phyloP scores from a whole-genome alignment of 1,139 yeast species.

The Blastobotrys serpentis region DNA sequence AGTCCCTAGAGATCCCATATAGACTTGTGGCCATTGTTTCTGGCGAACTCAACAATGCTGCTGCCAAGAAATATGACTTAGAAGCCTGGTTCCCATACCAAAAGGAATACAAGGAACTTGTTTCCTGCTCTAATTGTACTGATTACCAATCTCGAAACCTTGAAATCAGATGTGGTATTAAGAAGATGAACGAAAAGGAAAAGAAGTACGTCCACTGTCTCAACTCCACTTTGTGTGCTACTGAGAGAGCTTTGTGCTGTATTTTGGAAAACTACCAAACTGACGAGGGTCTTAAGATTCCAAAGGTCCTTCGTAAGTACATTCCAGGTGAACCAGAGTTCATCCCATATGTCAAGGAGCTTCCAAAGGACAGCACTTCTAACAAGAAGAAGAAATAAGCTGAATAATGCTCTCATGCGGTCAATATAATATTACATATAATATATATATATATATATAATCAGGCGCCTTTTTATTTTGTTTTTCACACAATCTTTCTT shows the following conservation, averaged over 20 bases:
- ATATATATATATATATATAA: too few relatives aligned
- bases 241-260: conserved; percentile 98
- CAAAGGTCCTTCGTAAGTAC: conserved; percentile 91
- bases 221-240: conserved; percentile 95
- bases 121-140: conserved; percentile 98
- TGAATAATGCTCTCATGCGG: too few relatives aligned
- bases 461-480: background rate
- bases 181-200: conserved; percentile 91
- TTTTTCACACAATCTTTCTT: background rate
- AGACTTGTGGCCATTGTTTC: conserved; percentile 97
- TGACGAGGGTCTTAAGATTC: conserved; percentile 88
- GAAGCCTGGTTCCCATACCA: conserved; percentile 99
- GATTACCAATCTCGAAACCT: conserved; percentile 98
- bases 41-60: conserved; percentile 98
- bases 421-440: background rate
- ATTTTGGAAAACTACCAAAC: conserved; percentile 96
- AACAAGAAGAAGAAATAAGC: conserved; percentile 53
- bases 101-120: conserved; percentile 96
- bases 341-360: conserved; percentile 82
- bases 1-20: conserved; percentile 89
- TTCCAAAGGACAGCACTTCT: conserved; percentile 91
- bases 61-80: conserved; percentile 96
- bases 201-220: conserved; percentile 98
- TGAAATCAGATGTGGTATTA: conserved; percentile 98
- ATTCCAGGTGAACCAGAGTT: conserved; percentile 99